These are phyloP conservation scores for Nidularia pulvinata DNA, from an alignment of 768 basidiomycete genomes.

Conservation along the genomic window DNA sequence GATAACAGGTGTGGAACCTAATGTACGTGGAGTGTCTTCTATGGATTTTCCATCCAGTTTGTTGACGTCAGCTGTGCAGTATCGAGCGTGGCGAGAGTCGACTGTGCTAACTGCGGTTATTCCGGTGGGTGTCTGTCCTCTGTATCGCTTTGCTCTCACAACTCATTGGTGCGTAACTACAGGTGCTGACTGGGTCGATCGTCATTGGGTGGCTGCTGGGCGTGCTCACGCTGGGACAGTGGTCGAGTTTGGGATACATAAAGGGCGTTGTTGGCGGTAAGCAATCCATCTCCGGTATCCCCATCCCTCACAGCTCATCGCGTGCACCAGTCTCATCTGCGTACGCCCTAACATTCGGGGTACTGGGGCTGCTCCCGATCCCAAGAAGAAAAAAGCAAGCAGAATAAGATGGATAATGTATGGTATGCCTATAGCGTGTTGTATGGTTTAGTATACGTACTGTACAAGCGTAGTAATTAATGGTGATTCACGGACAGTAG, in stretches of 20 bases:
- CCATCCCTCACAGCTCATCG: not conserved
- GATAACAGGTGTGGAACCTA: conserved; percentile 64
- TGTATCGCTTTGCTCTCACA: not conserved
- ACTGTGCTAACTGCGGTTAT: conserved; percentile 68
- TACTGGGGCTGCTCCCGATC: conserved; percentile 71
- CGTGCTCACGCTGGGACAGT: conserved; percentile 62
- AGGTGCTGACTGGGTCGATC: conserved; percentile 66
- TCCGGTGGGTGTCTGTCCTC: conserved; percentile 37
- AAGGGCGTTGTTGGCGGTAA: conserved; percentile 64
- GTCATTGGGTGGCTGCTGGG: conserved; percentile 69
- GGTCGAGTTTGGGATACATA: conserved; percentile 64
- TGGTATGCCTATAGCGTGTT: no score
- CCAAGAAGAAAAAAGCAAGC: conserved; percentile 39
- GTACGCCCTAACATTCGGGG: conserved; percentile 72
- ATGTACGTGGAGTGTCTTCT: conserved; percentile 45
- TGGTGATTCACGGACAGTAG: no score
- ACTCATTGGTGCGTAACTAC: not conserved
- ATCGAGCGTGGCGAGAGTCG: conserved; percentile 73
- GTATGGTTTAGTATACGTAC: no score
- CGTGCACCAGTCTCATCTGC: conserved; percentile 55
- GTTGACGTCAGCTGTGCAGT: conserved; percentile 26
- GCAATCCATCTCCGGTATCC: conserved; percentile 10
- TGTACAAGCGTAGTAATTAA: no score
- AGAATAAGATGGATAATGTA: conserved; percentile 3
- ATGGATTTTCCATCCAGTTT: not conserved